Evolutionary conservation across 2,329 filamentous ascomycete species (phyloP).

Genomic region (Trichoderma asperellum): DNA sequence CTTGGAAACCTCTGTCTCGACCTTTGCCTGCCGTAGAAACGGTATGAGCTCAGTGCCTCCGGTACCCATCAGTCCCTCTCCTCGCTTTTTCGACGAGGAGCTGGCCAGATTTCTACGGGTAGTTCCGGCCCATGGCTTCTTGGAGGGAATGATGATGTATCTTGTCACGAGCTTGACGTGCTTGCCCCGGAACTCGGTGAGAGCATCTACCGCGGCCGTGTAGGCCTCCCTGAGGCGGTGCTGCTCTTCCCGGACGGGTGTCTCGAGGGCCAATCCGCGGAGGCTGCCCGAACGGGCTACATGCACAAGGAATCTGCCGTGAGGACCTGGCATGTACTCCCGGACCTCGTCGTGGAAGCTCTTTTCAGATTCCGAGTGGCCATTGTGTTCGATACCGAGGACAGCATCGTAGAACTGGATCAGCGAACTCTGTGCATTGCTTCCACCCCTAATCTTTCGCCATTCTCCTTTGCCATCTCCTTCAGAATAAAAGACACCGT

Average conservation of each 20-base stretch:
- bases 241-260: slow-evolving; percentile 58
- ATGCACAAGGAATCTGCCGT: slow-evolving; percentile 76
- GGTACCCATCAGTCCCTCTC: slow-evolving; percentile 71
- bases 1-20: slow-evolving; percentile 65
- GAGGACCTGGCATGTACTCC: slow-evolving; percentile 86
- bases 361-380: slow-evolving; percentile 40
- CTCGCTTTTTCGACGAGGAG: slow-evolving; percentile 44
- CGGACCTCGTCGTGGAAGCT: slow-evolving; percentile 71
- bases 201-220: slow-evolving; percentile 73
- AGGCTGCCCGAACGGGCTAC: slow-evolving; percentile 74
- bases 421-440: slow-evolving; percentile 89
- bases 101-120: slow-evolving; percentile 50
- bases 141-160: slow-evolving; percentile 84
- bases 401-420: slow-evolving; percentile 93
- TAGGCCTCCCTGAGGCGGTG: slow-evolving; percentile 54
- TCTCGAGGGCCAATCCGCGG: slow-evolving; percentile 64
- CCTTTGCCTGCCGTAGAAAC: slow-evolving; percentile 84
- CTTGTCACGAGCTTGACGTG: slow-evolving; percentile 89
- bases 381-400: slow-evolving; percentile 76
- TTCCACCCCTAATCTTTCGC: slow-evolving; percentile 82
- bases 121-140: slow-evolving; percentile 41
- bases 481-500: slow-evolving; percentile 83
- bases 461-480: slow-evolving; percentile 68
- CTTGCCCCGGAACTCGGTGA: slow-evolving; percentile 77
- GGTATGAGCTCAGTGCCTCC: slow-evolving; percentile 87